These are phyloP conservation scores for Debaryomyces hansenii DNA, from an alignment of 805 yeast species.

Conservation along the genomic window DNA sequence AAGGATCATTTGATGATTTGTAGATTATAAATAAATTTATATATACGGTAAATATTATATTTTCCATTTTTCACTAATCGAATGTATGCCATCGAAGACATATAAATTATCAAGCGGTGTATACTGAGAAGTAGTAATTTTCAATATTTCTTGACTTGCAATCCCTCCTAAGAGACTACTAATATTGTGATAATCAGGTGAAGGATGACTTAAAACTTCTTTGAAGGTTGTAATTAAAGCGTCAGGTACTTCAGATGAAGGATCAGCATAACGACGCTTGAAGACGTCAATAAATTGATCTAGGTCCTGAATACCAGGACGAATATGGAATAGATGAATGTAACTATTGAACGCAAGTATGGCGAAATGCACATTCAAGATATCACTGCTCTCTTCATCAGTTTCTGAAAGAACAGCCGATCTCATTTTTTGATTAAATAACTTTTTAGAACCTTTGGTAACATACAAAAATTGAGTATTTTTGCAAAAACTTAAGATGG, in stretches of 20 bases:
- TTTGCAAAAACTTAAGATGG: slow-evolving; percentile 55
- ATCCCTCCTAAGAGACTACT: slow-evolving; percentile 80
- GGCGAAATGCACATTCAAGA: slow-evolving; percentile 41
- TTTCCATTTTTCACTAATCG: slow-evolving; percentile 46
- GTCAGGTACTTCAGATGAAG: slow-evolving; percentile 14
- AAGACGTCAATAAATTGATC: slow-evolving; percentile 20
- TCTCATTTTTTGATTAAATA: slow-evolving; percentile 15
- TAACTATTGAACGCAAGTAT: slow-evolving; percentile 35
- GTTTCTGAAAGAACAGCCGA: slow-evolving; percentile 12
- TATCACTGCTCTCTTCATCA: slow-evolving; percentile 14
- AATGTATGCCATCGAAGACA: slow-evolving; percentile 69
- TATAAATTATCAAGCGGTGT: slow-evolving; percentile 71
- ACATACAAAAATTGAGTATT: slow-evolving; percentile 56
- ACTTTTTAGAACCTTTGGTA: slow-evolving; percentile 42
- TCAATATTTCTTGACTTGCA: slow-evolving; percentile 80
- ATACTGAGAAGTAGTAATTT: slow-evolving; percentile 75
- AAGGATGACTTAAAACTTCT: slow-evolving; percentile 37
- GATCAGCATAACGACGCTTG: slow-evolving; percentile 11
- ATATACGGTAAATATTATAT: slow-evolving; percentile 12
- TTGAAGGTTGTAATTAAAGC: slow-evolving; percentile 18
- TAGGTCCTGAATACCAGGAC: slow-evolving; percentile 22
- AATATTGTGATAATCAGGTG: slow-evolving; percentile 55
- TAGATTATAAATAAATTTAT: slow-evolving; percentile 13
- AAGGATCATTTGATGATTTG: slow-evolving; percentile 61
- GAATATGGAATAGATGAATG: slow-evolving; percentile 10